Evolutionary conservation across 495 filamentous ascomycete genomes (phyloP).

Genomic region (Polyplosphaeria fusca): DNA sequence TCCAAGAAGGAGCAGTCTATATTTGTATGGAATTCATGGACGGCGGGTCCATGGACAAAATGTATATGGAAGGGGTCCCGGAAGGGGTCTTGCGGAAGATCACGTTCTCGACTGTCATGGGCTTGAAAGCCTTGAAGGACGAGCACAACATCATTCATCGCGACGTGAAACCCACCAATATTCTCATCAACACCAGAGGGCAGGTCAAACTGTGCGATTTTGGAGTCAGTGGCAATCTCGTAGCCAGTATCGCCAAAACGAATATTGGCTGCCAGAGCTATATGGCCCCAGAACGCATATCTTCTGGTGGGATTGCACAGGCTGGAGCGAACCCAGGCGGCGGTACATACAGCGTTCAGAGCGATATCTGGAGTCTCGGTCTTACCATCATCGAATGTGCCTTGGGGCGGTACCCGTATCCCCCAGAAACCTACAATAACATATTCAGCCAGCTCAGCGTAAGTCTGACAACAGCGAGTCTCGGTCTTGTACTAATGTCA

Average conservation of each 20-base stretch:
- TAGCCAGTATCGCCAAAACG: constrained; percentile 96
- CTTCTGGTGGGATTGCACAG: constrained; percentile 76
- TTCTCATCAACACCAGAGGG: constrained; percentile 82
- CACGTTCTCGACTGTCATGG: constrained; percentile 84
- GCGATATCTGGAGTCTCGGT: constrained; percentile 96
- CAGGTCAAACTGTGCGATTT: constrained; percentile 99
- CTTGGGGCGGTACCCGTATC: constrained; percentile 92
- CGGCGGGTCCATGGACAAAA: constrained; percentile 95
- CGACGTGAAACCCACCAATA: constrained; percentile 98
- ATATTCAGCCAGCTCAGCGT: constrained; percentile 98
- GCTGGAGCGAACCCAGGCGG: constrained; percentile 64
- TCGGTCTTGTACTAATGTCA: constrained; percentile 6
- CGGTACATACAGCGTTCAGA: constrained; percentile 96
- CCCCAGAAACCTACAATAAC: constrained; percentile 96
- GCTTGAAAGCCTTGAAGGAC: constrained; percentile 89
- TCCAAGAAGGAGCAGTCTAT: constrained; percentile 97
- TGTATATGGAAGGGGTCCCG: constrained; percentile 90
- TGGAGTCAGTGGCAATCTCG: constrained; percentile 92
- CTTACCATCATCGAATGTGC: constrained; percentile 96
- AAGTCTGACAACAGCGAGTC: constrained; percentile 54
- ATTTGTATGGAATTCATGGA: constrained; percentile 99
- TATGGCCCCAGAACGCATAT: constrained; percentile 97
- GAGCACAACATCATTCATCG: constrained; percentile 99
- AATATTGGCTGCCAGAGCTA: constrained; percentile 99
- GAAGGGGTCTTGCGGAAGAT: constrained; percentile 89